Evolutionary conservation across 1,139 yeast genomes (phyloP), one percentile per base, ranked within the genome.

Genomic region (Yamadazyma sp.): DNA sequence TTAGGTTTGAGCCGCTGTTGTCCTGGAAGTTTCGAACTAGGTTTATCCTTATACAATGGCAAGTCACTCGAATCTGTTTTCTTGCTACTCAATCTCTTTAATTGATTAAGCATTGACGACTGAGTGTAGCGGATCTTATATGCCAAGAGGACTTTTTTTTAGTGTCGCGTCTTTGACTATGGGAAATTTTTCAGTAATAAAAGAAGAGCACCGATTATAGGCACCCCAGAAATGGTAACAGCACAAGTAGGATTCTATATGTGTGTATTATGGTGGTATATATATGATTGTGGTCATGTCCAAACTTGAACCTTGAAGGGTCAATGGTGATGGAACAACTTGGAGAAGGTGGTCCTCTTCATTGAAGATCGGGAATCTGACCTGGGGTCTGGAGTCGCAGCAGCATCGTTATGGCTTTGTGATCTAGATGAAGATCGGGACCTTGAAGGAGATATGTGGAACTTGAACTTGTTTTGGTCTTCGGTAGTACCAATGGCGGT

Each of bases 11-110:
- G 37, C 24, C 47, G 51, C 9, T 43, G 5, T 58, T 56, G 29
- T 42, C 57, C 22, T 6, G 22, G 22, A 20, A 20, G 56, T 37
- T 5, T 37, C 41, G 26, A 46, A 49, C 22, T 45, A 3, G 64
- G 61, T 47, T 63, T 63, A 39, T 63, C 68, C 38, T 62, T 63
- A 42, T 58, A 64, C 35, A 64, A 48, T 37, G 69, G 69, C 41
- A 62, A 47, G 36, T 51, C 32, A 27, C 31, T 28, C n/a, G 37
- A 34, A 18, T 30, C 24, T 10, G 16, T 11, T 12, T n/a, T 30
- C 33, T 3, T 15, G 12, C 22, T 29, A 18, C 24, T 30, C n/a
- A 30, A 18, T 15, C 31, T 14, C n/a, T 30, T 30, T 11, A 30
- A 30, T 30, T 24, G 24, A 30, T 18, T 30, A 30, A 18, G 33